Base-by-base conservation (phyloP, 2,329 filamentous ascomycete genomes). In the Monilinia polystroma region DNA sequence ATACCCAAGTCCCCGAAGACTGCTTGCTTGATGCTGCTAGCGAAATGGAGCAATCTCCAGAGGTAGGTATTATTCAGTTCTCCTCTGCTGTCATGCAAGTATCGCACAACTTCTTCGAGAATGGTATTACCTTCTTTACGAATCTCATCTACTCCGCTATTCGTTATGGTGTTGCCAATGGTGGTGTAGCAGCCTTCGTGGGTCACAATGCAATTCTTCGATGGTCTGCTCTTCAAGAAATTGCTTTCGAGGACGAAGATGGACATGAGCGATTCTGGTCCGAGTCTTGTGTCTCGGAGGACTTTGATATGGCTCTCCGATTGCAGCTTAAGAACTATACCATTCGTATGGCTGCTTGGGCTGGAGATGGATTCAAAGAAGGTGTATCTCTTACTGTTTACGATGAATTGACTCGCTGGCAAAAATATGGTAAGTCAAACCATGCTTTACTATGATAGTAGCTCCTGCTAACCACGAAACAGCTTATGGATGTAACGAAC, bases 11-110 rank as follows among this genome's bases (percentile, higher is more conserved):
- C 16, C 89, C 89, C 0, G 77, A 80, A 0, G 88, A 91, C 72
- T 91, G 87, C 70, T 80, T 91, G 16, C 79, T 91, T 11, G 87
- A 90, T 70, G 87, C 85, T n/a, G 87, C 86, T 12, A 85, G 83
- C n/a, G 89, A 91, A 75, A 90, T 91, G 88, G 86, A 89, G 70
- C 81, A 85, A 70, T 88, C 83, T 10, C 88, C 87, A 0, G 85
- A 90, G 71, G 87, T 90, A 0, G 89, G 84, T n/a, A 90, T 91
- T 72, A 82, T 91, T 67, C 89, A 91, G 74, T 90, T 89, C 77
- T 84, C 85, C 0, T 91, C 89, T 4, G 88, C 88, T 41, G 89
- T 92, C 68, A 92, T 93, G 89, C 87, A 92, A 71, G 87, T 92
- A 16, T 85, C 87, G 0, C 80, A 85, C 72, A 88, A 84, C 65